phyloP scores from a whole-genome alignment of 164 flowering plant species.

The Aristolochia contorta region DNA sequence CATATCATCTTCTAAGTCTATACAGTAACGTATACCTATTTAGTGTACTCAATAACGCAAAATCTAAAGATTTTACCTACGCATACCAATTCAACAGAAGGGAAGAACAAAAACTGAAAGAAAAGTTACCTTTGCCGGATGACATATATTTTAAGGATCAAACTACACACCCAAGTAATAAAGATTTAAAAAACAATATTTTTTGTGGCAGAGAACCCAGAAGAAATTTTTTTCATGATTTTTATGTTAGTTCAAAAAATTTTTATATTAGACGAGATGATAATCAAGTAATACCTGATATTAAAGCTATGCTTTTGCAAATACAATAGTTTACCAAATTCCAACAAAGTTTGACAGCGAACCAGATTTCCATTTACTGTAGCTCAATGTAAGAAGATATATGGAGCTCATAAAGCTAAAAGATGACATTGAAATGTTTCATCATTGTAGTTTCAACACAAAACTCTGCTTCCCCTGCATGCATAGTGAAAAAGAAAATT shows the following conservation, averaged over 20 bases:
- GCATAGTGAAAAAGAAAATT: background rate
- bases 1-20: too few species aligned
- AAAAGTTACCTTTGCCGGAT: too few species aligned
- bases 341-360: background rate
- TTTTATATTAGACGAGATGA: too few species aligned
- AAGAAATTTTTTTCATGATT: background rate
- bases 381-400: background rate
- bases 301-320: background rate
- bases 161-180: background rate
- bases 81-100: too few species aligned
- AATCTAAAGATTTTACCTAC: too few species aligned
- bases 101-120: too few species aligned
- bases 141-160: too few species aligned
- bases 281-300: background rate
- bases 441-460: slow-evolving; percentile 1
- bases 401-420: background rate
- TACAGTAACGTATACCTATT: too few species aligned
- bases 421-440: slow-evolving; percentile 1
- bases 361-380: slow-evolving; percentile 2
- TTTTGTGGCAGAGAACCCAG: background rate
- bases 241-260: background rate
- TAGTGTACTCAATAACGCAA: too few species aligned
- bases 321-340: background rate
- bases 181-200: background rate
- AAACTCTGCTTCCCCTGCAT: background rate